These are phyloP conservation scores for Leptomonas pyrrhocoris DNA, from an alignment of 208 protist species.

Conservation along the genomic window DNA sequence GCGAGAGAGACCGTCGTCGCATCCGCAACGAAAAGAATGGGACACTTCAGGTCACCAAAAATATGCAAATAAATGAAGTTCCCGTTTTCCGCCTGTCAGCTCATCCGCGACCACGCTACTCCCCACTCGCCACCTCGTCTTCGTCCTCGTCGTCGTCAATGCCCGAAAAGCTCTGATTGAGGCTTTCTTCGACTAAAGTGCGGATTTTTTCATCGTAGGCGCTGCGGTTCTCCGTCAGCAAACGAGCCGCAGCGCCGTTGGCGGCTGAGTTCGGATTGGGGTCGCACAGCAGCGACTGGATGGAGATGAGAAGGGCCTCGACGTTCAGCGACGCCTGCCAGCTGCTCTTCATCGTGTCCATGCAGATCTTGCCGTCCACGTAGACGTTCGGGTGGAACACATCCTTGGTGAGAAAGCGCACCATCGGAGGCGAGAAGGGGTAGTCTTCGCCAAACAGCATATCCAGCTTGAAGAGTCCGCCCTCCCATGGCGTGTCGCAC, in stretches of 20 bases:
- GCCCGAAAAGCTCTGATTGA: conserved; percentile 74
- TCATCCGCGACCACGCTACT: too few species aligned
- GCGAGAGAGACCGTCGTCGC: too few species aligned
- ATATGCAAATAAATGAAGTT: too few species aligned
- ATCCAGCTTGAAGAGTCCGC: conserved; percentile 86
- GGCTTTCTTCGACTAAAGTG: conserved; percentile 67
- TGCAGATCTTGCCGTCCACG: conserved; percentile 97
- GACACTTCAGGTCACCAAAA: too few species aligned
- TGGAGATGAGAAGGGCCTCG: conserved; percentile 98
- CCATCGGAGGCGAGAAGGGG: conserved; percentile 95
- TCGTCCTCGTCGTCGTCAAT: conserved; percentile 58
- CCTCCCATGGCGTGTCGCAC: conserved; percentile 83
- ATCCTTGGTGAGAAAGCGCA: conserved; percentile 96
- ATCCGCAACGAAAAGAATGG: too few species aligned
- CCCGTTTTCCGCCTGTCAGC: too few species aligned
- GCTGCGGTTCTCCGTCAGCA: conserved; percentile 96
- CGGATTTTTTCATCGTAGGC: conserved; percentile 93
- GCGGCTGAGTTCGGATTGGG: conserved; percentile 99
- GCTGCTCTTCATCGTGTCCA: conserved; percentile 99
- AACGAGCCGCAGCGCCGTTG: conserved; percentile 97
- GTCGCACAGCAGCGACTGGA: conserved; percentile 99
- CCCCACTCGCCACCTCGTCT: not conserved
- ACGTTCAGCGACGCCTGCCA: conserved; percentile 99
- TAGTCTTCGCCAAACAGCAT: conserved; percentile 85
- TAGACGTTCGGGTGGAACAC: conserved; percentile 99